These are phyloP conservation scores for Colletotrichum siamense DNA, from an alignment of 2,329 filamentous ascomycete species.

Conservation along the genomic window DNA sequence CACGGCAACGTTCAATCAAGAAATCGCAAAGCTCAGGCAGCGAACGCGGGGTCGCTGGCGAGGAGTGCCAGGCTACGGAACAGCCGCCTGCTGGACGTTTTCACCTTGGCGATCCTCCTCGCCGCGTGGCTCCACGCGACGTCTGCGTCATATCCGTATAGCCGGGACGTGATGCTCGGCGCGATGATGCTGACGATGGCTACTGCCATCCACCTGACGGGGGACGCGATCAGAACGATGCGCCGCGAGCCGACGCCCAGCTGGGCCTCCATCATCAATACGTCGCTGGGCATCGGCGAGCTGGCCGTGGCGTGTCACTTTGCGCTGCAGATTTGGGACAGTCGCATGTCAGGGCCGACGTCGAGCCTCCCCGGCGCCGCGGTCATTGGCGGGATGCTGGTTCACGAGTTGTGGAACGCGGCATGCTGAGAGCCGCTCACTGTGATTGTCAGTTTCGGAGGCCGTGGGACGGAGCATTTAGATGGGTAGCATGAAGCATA, in stretches of 20 bases:
- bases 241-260: slow-evolving; percentile 4
- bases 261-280: slow-evolving; percentile 12
- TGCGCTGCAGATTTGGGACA: slow-evolving; percentile 17
- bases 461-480: background rate
- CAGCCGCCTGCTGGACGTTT: slow-evolving; percentile 19
- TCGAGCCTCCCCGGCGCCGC: slow-evolving; percentile 10
- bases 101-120: slow-evolving; percentile 16
- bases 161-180: slow-evolving; percentile 21
- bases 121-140: slow-evolving; percentile 19
- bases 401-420: slow-evolving; percentile 21
- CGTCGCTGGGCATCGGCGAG: slow-evolving; percentile 16
- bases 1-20: background rate
- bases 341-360: background rate
- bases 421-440: background rate
- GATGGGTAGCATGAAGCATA: slow-evolving; percentile 17
- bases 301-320: slow-evolving; percentile 18
- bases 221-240: slow-evolving; percentile 15
- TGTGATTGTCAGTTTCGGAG: too few species aligned
- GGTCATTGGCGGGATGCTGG: slow-evolving; percentile 19
- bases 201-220: slow-evolving; percentile 15
- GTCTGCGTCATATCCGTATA: slow-evolving; percentile 17
- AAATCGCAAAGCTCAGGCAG: background rate
- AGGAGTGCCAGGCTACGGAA: slow-evolving; percentile 12
- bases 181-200: slow-evolving; percentile 20
- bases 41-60: background rate